Evolutionary conservation across 495 filamentous ascomycete species (phyloP).

Genomic region (Neurospora sp.): DNA sequence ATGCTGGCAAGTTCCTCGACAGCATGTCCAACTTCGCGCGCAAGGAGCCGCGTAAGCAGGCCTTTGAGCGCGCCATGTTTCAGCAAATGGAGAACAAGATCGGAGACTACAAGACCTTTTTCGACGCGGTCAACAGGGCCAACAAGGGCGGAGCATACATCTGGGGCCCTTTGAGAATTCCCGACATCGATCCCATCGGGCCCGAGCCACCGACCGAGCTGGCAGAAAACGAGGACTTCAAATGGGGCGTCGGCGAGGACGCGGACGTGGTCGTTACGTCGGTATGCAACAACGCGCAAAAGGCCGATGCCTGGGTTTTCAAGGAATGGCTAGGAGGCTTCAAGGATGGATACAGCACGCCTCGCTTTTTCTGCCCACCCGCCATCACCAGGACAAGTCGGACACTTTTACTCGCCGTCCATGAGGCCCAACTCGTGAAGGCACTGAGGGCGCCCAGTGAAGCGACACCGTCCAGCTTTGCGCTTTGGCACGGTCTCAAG

Average conservation of each 20-base stretch:
- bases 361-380: conserved; percentile 26
- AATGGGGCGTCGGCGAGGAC: conserved; percentile 51
- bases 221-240: conserved; percentile 35
- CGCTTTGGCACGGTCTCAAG: conserved; percentile 34
- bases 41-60: conserved; percentile 42
- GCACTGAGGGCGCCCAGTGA: conserved; percentile 24
- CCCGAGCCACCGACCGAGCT: conserved; percentile 34
- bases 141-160: conserved; percentile 25
- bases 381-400: conserved; percentile 22
- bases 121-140: conserved; percentile 13
- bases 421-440: conserved; percentile 20
- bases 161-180: conserved; percentile 50
- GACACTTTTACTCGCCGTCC: conserved; percentile 16
- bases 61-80: conserved; percentile 26
- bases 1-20: conserved; percentile 45
- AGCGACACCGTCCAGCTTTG: conserved; percentile 29
- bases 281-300: conserved; percentile 40
- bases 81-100: conserved; percentile 26
- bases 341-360: conserved; percentile 17
- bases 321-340: conserved; percentile 33
- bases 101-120: conserved; percentile 17
- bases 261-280: conserved; percentile 46
- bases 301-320: conserved; percentile 37
- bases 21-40: conserved; percentile 37
- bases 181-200: conserved; percentile 39